These are phyloP conservation scores for Secale cereale DNA, from an alignment of 176 grass and related monocot genomes.

Conservation along the genomic window DNA sequence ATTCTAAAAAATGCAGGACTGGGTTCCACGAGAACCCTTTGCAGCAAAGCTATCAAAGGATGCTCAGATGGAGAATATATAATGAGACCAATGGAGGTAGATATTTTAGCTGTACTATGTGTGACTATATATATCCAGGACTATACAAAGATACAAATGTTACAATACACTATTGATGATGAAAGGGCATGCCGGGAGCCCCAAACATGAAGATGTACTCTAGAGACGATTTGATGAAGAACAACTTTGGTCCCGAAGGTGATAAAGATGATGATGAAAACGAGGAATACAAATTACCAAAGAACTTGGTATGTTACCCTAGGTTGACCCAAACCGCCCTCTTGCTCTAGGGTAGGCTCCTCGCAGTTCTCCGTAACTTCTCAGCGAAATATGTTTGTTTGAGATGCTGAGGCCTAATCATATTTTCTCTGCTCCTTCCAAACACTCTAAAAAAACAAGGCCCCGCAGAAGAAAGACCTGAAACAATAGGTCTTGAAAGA, in stretches of 20 bases:
- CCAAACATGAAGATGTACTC: slow-evolving; percentile 98
- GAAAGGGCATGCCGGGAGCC: slow-evolving; percentile 81
- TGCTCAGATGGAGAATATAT: slow-evolving; percentile 91
- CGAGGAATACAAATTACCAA: slow-evolving; percentile 49
- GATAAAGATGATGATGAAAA: slow-evolving; percentile 70
- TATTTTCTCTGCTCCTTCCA: slow-evolving; percentile 11
- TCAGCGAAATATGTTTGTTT: background rate
- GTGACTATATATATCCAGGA: background rate
- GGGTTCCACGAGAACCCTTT: slow-evolving; percentile 71
- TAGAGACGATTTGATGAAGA: slow-evolving; percentile 85
- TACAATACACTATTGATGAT: slow-evolving; percentile 11
- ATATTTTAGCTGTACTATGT: slow-evolving; percentile 2
- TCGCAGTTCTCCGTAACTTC: background rate
- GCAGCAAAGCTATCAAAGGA: slow-evolving; percentile 77
- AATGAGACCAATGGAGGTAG: slow-evolving; percentile 84
- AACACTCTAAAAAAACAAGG: slow-evolving; percentile 70
- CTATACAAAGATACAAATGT: background rate
- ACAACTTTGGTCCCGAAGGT: slow-evolving; percentile 64
- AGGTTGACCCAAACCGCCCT: no score
- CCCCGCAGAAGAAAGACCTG: slow-evolving; percentile 60
- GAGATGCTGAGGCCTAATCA: background rate
- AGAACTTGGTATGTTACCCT: slow-evolving; percentile 52
- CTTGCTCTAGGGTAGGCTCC: no score
- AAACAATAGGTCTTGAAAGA: slow-evolving; percentile 57
- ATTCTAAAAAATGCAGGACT: slow-evolving; percentile 33